Evolutionary conservation across 2,329 filamentous ascomycete genomes (phyloP).

Genomic region (Alternaria consortialis): DNA sequence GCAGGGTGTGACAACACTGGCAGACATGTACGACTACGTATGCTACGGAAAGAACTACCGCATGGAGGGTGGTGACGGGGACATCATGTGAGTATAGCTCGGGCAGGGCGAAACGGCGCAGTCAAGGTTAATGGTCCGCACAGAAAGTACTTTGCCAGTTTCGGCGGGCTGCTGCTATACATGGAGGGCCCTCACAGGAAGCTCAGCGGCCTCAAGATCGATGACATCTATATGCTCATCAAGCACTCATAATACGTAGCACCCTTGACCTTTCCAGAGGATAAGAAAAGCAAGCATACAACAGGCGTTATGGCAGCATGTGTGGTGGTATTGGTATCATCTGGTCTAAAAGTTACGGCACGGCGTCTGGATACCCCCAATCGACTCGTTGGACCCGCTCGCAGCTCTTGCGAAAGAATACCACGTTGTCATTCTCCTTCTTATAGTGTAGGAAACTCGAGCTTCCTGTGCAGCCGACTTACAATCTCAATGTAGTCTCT

Average conservation of each 20-base stretch:
- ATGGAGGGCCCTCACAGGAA: slow-evolving; percentile 96
- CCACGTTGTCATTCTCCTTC: slow-evolving; percentile 5
- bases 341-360: slow-evolving; percentile 38
- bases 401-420: not conserved
- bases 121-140: slow-evolving; percentile 35
- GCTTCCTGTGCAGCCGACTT: slow-evolving; percentile 75
- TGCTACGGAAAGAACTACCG: slow-evolving; percentile 89
- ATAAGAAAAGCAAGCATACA: slow-evolving; percentile 36
- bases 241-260: slow-evolving; percentile 73
- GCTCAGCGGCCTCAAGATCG: slow-evolving; percentile 87
- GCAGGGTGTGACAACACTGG: slow-evolving; percentile 62
- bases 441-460: slow-evolving; percentile 73
- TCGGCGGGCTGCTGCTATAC: slow-evolving; percentile 88
- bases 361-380: slow-evolving; percentile 46
- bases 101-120: slow-evolving; percentile 1
- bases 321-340: slow-evolving; percentile 39
- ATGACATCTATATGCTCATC: slow-evolving; percentile 90
- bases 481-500: slow-evolving; percentile 79
- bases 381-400: slow-evolving; percentile 25
- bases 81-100: slow-evolving; percentile 76
- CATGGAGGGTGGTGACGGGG: slow-evolving; percentile 83
- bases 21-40: slow-evolving; percentile 87
- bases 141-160: slow-evolving; percentile 93
- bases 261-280: not conserved
- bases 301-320: slow-evolving; percentile 40